phyloP scores from a whole-genome alignment of 2,329 filamentous ascomycete species.

The Exophiala lecanii-corni region DNA sequence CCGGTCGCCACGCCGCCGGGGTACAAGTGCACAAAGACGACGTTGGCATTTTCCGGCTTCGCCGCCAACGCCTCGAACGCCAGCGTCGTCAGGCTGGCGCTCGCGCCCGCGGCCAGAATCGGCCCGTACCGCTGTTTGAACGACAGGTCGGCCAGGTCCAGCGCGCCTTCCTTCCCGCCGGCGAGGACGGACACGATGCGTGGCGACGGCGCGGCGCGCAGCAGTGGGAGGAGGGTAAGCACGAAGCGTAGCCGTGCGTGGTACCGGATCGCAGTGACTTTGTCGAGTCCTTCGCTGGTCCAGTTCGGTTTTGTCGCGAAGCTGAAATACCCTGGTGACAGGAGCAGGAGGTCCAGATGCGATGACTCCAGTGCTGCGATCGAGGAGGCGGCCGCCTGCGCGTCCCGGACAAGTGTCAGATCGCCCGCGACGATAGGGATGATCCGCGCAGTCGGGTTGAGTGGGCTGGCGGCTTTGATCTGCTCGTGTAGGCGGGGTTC shows the following conservation, averaged over 20 bases:
- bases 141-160: slow-evolving; percentile 46
- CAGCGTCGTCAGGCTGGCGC: slow-evolving; percentile 49
- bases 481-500: background rate
- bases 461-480: slow-evolving; percentile 5
- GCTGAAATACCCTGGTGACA: slow-evolving; percentile 15
- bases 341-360: slow-evolving; percentile 17
- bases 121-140: slow-evolving; percentile 31
- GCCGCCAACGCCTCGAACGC: slow-evolving; percentile 46
- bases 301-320: slow-evolving; percentile 36
- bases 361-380: slow-evolving; percentile 3
- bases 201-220: slow-evolving; percentile 13
- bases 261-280: slow-evolving; percentile 48
- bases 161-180: slow-evolving; percentile 48
- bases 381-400: slow-evolving; percentile 9
- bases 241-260: slow-evolving; percentile 57
- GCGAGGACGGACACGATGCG: slow-evolving; percentile 55
- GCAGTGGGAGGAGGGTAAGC: slow-evolving; percentile 51
- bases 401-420: slow-evolving; percentile 12
- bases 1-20: slow-evolving; percentile 47
- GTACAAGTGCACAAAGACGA: slow-evolving; percentile 48
- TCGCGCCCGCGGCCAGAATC: slow-evolving; percentile 40
- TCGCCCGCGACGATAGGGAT: slow-evolving; percentile 13
- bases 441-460: slow-evolving; percentile 10
- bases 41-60: slow-evolving; percentile 37
- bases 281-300: slow-evolving; percentile 54